phyloP scores from a whole-genome alignment of 768 basidiomycete species.

The Pulveroboletus sp. region DNA sequence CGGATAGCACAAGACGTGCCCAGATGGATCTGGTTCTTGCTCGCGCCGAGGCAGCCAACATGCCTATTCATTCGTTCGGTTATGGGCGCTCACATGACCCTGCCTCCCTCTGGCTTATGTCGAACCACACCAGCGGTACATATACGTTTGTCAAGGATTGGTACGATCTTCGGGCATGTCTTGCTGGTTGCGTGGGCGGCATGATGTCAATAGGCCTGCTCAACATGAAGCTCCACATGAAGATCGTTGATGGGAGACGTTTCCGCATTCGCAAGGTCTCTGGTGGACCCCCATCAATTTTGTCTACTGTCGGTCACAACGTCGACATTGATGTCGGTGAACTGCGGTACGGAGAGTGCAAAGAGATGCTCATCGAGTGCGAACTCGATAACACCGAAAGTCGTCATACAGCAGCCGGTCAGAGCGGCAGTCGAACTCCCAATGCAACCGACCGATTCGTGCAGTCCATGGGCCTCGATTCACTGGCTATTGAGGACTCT shows the following conservation, averaged over 20 bases:
- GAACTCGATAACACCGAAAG: slow-evolving; percentile 79
- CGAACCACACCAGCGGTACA: slow-evolving; percentile 94
- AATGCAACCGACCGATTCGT: slow-evolving; percentile 91
- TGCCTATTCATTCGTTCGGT: slow-evolving; percentile 96
- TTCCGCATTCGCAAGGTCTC: slow-evolving; percentile 95
- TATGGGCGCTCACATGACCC: slow-evolving; percentile 98
- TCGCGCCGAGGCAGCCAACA: slow-evolving; percentile 92
- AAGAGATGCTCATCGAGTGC: slow-evolving; percentile 92
- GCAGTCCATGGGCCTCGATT: slow-evolving; percentile 77
- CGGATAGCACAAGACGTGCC: slow-evolving; percentile 86
- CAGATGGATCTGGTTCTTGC: slow-evolving; percentile 99
- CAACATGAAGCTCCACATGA: slow-evolving; percentile 94
- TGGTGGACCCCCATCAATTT: slow-evolving; percentile 81
- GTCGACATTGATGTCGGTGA: slow-evolving; percentile 95
- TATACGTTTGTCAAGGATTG: slow-evolving; percentile 98
- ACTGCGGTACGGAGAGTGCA: slow-evolving; percentile 90
- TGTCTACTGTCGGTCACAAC: slow-evolving; percentile 88
- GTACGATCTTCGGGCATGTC: slow-evolving; percentile 89
- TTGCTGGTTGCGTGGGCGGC: slow-evolving; percentile 93
- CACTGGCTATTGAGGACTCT: slow-evolving; percentile 63
- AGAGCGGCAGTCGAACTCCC: slow-evolving; percentile 32
- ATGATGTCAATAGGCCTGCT: slow-evolving; percentile 93
- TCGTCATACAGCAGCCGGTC: slow-evolving; percentile 12
- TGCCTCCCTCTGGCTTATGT: slow-evolving; percentile 97
- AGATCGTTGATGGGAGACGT: slow-evolving; percentile 82